A percentile compares a stretch with the other conserved stretches of the same genome.
phyloP scores from a whole-genome alignment of 2,329 filamentous ascomycete species.

The Elsinoe perseae region DNA sequence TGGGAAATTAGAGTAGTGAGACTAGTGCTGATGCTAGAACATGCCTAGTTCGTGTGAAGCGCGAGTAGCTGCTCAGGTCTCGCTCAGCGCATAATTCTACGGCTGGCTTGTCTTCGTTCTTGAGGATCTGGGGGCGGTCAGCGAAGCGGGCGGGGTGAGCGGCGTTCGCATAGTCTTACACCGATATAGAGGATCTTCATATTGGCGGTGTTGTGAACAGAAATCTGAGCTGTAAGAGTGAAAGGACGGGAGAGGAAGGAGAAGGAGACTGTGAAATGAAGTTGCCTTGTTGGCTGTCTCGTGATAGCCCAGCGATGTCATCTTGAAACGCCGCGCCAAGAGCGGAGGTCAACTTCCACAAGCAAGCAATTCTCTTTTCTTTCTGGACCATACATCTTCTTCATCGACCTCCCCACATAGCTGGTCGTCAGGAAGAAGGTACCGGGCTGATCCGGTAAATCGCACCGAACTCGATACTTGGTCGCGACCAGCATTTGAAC shows the following conservation, averaged over 20 bases:
- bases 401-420: background rate
- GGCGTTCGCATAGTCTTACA: constrained; percentile 46
- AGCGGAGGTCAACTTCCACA: background rate
- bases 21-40: constrained; percentile 21
- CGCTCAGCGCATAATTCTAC: constrained; percentile 69
- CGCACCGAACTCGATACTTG: background rate
- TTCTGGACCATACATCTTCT: background rate
- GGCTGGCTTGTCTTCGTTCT: constrained; percentile 68
- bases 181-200: constrained; percentile 89
- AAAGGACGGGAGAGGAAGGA: background rate
- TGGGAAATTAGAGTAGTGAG: constrained; percentile 14
- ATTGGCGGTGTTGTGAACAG: constrained; percentile 33
- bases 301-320: constrained; percentile 7
- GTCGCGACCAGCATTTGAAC: too few relatives aligned
- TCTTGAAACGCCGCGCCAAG: constrained; percentile 13
- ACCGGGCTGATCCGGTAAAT: too few relatives aligned
- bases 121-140: constrained; percentile 58
- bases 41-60: constrained; percentile 68
- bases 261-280: background rate
- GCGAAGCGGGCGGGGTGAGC: constrained; percentile 16
- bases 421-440: background rate
- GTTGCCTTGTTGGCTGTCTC: constrained; percentile 5
- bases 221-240: background rate
- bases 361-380: background rate
- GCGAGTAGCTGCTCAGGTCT: constrained; percentile 69